Evolutionary conservation across 2,329 filamentous ascomycete genomes (phyloP), one percentile per base, ranked within the genome.

Genomic region (Penicillium carneum): DNA sequence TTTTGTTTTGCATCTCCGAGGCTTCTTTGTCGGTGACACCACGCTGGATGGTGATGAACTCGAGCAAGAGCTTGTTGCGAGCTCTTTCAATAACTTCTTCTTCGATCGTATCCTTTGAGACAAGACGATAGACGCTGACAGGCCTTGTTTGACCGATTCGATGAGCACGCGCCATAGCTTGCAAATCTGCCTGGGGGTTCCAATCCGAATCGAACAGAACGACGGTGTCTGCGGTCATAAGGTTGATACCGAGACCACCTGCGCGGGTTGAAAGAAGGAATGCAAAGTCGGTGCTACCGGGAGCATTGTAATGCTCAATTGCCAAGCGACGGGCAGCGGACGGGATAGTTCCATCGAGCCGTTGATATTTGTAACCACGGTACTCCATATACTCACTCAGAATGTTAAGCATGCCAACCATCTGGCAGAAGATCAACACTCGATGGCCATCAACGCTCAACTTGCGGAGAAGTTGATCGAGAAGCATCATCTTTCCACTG

Each of bases 401-500:
- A 55, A 99, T 95, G 72, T 99, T 93, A 23, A 99, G 86, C 91
- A 99, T 98, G 75, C 92, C 96, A 38, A 99, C 96, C 95, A 99
- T 99, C 76, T 99, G 95, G 76, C 94, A 98, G 83, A 99, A 99
- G 67, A 99, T 98, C 65, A 99, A 82, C 12, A 99, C 96, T 57
- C 95, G 91, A 78, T 99, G 95, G 49, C 92, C 92, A 72, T 99
- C 95, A 69, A 90, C 91, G 77, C 90, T 97, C 67, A 99, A 81
- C 79, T 99, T 99, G 6, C 90, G 90, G 11, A 99, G 84, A n/a
- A 99, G 87, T 74, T 93, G 92, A 71, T 99, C 95, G 8, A 99
- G 86, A 50, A 99, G 84, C 93, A 98, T 98, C 95, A 99, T 97
- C 81, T 99, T 99, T 69, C 96, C 96, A 79, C 95, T 99, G 74